Evolutionary conservation across 2,329 filamentous ascomycete species (phyloP), one percentile per base, ranked within the genome.

Genomic region (Trichoderma cornu-damae): DNA sequence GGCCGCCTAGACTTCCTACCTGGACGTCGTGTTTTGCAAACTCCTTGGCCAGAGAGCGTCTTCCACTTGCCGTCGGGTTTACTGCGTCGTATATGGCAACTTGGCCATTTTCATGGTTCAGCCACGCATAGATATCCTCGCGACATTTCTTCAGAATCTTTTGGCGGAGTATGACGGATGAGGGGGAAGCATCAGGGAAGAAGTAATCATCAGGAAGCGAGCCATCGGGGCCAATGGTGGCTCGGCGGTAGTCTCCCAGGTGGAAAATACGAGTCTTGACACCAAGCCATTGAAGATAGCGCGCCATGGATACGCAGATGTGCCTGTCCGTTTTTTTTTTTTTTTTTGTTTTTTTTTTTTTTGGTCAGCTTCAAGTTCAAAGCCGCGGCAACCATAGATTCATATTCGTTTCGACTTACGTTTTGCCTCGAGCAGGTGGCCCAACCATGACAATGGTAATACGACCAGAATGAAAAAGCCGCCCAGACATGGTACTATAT

Each of bases 241-340:
- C 92, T 69, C 94, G 85, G 63, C 94, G 88, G 72, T 99, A 99
- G 73, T 99, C 94, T 58, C 95, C 94, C 14, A 99, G 79, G 70
- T 99, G 94, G 71, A 99, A 99, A 65, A 97, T 95, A 64, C 93
- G 88, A 32, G 94, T 97, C 77, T 99, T 99, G 59, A 99, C 94
- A 61, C 94, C 94, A 37, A 99, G 82, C 94, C 94, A 99, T 72
- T 92, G 85, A 43, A 99, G 79, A 75, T 99, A 99, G 44, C 94
- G 87, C 46, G 93, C 91, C 68, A 99, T 81, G 6, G 94, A 96
- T 52, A 99, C 94, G 58, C 92, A 96, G 52, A 96, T 95, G 68
- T 99, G 94, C 18, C 88, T 91, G 57, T 5, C 16, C n/a, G 8
- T 26, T 55, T n/a, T n/a, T n/a, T n/a, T n/a, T n/a, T n/a, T n/a